Evolutionary conservation across 208 protist genomes (phyloP).

Genomic region (Strigomonas culicis): DNA sequence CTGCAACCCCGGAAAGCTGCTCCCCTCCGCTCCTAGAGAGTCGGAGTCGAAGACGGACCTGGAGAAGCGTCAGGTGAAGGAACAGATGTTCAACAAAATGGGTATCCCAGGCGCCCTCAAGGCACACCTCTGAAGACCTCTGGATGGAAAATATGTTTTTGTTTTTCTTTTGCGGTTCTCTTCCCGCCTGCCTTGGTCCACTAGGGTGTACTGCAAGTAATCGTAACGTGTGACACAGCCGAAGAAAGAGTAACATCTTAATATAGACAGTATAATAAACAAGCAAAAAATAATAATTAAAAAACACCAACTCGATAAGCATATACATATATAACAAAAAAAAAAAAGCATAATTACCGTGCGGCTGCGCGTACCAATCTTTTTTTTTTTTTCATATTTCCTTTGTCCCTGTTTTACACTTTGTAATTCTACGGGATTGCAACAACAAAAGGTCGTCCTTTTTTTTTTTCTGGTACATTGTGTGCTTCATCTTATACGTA

Average conservation of each 20-base stretch:
- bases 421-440: neutral
- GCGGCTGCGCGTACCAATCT: neutral
- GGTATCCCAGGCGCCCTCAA: conserved; percentile 65
- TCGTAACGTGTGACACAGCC: no score
- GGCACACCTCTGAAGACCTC: conserved; percentile 31
- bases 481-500: neutral
- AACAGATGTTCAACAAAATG: conserved; percentile 92
- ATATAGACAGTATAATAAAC: neutral
- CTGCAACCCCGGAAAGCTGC: conserved; percentile 90
- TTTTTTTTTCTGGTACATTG: neutral
- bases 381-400: conserved; percentile 7
- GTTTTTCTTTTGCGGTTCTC: neutral
- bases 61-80: conserved; percentile 41
- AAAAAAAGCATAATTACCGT: conserved; percentile 1
- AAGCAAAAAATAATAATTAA: conserved; percentile 5
- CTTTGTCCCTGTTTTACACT: neutral
- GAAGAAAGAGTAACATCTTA: no score
- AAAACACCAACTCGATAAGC: neutral
- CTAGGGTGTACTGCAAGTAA: no score
- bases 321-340: no score
- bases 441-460: neutral
- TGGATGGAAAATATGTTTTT: no score
- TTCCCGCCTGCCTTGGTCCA: no score
- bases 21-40: conserved; percentile 45
- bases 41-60: conserved; percentile 35